Evolutionary conservation across 2,329 filamentous ascomycete genomes (phyloP).

Genomic region (Colletotrichum sp.): DNA sequence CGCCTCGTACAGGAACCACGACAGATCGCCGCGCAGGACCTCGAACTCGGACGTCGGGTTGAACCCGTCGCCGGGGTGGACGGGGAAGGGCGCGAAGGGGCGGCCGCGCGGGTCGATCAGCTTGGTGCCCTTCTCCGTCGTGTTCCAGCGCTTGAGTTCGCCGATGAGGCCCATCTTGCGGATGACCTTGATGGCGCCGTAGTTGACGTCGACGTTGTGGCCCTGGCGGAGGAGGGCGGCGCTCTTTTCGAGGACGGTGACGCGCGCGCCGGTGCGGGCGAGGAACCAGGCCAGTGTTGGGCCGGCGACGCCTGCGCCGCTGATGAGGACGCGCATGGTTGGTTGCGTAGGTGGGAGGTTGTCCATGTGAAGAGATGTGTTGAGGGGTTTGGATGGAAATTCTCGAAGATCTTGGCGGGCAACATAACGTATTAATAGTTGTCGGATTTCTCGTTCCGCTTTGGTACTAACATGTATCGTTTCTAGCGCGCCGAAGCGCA

Average conservation of each 20-base stretch:
- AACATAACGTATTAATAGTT: not conserved
- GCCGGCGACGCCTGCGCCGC: constrained; percentile 23
- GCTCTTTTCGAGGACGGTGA: not conserved
- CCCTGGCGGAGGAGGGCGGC: not conserved
- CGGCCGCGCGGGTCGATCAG: constrained; percentile 46
- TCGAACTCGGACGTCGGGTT: constrained; percentile 60
- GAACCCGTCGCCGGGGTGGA: constrained; percentile 45
- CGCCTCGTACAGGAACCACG: constrained; percentile 51
- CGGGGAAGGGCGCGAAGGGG: constrained; percentile 40
- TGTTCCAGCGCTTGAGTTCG: constrained; percentile 37
- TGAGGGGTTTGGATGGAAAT: too few species aligned
- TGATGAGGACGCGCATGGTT: constrained; percentile 1
- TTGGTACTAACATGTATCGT: not conserved
- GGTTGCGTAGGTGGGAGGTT: not conserved
- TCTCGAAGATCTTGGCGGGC: not conserved
- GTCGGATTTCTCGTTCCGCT: not conserved
- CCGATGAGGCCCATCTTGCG: constrained; percentile 40
- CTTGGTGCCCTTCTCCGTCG: constrained; percentile 52
- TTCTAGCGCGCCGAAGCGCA: not conserved
- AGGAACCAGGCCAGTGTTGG: constrained; percentile 2
- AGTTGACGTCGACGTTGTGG: constrained; percentile 19
- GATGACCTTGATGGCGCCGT: constrained; percentile 39
- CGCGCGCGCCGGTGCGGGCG: not conserved
- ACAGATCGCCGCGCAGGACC: constrained; percentile 62
- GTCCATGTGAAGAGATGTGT: not conserved